Base-by-base conservation (phyloP, 805 yeast species). In the Saccharomycopsis fermentans region DNA sequence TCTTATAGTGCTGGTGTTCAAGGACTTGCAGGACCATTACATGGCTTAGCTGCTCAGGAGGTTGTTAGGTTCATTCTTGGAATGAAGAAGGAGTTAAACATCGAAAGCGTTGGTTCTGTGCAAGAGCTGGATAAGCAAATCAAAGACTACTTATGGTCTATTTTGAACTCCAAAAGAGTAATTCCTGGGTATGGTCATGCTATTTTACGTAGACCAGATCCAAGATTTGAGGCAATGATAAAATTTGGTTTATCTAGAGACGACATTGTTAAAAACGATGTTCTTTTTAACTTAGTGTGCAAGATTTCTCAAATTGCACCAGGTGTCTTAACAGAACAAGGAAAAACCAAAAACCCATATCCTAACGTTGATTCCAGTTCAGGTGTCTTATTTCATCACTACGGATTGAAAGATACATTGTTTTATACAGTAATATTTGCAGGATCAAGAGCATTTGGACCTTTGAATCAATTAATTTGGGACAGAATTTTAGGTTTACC, bases 141-240 rank as follows among this genome's bases (percentile, higher is more conserved):
- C 64, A 83, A 81, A 71, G 75, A 77, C 64, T 82, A 83, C 76
- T 74, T 87, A 66, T 86, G 94, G 94, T 77, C 77, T 47, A 74
- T 86, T 56, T 77, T 87, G 64, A 81, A 84, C 71, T 75, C 83
- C 53, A 88, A 88, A 62, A 80, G 90, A 67, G 94, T 87, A 61
- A 83, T 87, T 63, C 95, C 95, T 63, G 95, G 95, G 62, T 87
- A 87, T 75, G 95, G 95, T 54, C 95, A 87, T 71, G 94, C 94
- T 58, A 94, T 87, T 56, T 77, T 87, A 71, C 79, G 95, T 74
- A 82, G 81, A 77, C 83, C 92, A 55, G 94, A 87, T 72, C 94
- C 94, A 61, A 79, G 94, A 67, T 87, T 82, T 74, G 77, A 80
- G 58, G 92, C 91, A 59, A 84, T 83, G 77, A 76, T 85, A 68